phyloP scores from a whole-genome alignment of 352 stramenopile genomes.

The Phytophthora quininea region DNA sequence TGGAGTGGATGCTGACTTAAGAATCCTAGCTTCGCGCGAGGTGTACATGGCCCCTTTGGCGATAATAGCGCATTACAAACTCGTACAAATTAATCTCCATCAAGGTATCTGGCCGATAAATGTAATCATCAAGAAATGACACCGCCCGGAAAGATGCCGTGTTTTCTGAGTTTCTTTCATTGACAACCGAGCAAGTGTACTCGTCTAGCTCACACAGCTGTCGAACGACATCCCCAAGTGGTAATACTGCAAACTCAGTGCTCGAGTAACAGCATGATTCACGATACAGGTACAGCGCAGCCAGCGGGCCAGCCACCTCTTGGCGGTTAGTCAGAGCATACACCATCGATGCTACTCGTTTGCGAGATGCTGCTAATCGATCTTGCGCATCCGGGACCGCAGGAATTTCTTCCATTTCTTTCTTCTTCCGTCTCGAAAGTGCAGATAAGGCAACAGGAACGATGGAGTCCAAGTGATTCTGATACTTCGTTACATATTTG shows the following conservation, averaged over 20 bases:
- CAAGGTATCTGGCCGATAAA: background rate
- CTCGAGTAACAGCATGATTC: slow-evolving; percentile 4
- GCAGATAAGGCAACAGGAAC: slow-evolving; percentile 1
- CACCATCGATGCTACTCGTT: slow-evolving; percentile 4
- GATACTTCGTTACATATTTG: slow-evolving; percentile 6
- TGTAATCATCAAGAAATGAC: background rate
- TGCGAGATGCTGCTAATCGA: background rate
- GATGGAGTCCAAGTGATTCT: slow-evolving; percentile 1
- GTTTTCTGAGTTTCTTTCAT: background rate
- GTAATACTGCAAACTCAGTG: background rate
- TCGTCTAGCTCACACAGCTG: background rate
- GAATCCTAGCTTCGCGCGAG: background rate
- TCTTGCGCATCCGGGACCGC: background rate
- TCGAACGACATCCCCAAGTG: background rate
- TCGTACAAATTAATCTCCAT: background rate
- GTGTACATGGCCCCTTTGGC: background rate
- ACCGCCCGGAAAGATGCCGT: background rate
- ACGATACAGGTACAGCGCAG: background rate
- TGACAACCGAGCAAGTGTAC: background rate
- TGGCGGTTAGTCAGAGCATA: slow-evolving; percentile 1
- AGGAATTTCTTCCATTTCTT: background rate
- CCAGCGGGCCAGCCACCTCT: slow-evolving; percentile 1
- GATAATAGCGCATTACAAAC: background rate
- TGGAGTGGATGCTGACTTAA: background rate
- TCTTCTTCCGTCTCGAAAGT: background rate